Evolutionary conservation across 1,284 basidiomycete species (phyloP), one percentile per base, ranked within the genome.

Genomic region (Mycena citricolor): DNA sequence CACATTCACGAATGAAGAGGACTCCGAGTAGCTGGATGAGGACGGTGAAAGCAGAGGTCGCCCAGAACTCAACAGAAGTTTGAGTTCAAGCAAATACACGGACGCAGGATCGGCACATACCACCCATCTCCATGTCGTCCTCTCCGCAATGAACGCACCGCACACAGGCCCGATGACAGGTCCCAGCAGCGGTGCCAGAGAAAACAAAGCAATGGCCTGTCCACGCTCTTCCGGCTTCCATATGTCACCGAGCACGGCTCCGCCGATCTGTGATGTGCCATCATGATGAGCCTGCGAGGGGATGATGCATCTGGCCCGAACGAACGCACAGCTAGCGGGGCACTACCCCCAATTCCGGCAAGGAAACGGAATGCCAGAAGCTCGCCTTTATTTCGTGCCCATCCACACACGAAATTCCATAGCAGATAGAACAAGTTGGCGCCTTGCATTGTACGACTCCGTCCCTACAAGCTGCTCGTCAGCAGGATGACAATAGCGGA

Each of bases 161-260:
- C 77, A 73, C 4, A 83, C 61, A 0, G 82, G 83, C 0, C 83
- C 84, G 12, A 88, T 52, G 1, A 80, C 78, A 0, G 86, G 86
- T 0, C 83, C 81, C 4, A 81, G 62, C 3, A 82, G 59, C 0
- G 77, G 77, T 0, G 82, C 81, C 5, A 89, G 63, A 0, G 85
- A 82, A 60, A 87, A 89, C 1, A 86, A 66, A 0, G 81, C 79
- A 20, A 86, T 72, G 0, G 84, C 83, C 49, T 72, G 67, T 0
- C 86, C 86, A 52, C 85, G 70, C 54, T 89, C 72, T 45, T 88
- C 82, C 0, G 83, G 60, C n/a, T 57, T 60, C 76, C 81, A 91
- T 32, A 84, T 70, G 61, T 91, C 89, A 2, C 78, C 75, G 1
- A 91, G 64, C 2, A 83, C 74, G 2, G 83, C 88, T 31, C 83